Percentiles rank a stretch among this genome's conserved stretches.
These are phyloP conservation scores for Flaveria floridana DNA, from an alignment of 140 eudicot genomes.

Conservation along the genomic window DNA sequence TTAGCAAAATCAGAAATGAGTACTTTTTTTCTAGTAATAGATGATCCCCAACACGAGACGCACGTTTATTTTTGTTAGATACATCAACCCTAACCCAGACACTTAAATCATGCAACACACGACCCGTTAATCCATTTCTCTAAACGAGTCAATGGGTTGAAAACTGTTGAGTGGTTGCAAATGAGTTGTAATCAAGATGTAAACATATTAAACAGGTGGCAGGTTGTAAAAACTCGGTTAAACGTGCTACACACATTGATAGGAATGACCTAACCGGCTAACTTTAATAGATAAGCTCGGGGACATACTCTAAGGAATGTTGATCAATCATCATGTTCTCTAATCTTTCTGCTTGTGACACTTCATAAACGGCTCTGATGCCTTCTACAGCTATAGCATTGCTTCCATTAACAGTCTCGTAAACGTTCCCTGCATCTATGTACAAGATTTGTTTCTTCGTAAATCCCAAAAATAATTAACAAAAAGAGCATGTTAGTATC, in stretches of 20 bases:
- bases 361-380: slow-evolving; percentile 54
- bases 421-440: slow-evolving; percentile 34
- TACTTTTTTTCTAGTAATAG: slow-evolving; percentile 1
- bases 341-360: slow-evolving; percentile 53
- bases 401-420: slow-evolving; percentile 25
- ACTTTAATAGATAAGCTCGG: slow-evolving; percentile 3
- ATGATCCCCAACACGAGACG: background rate
- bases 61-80: background rate
- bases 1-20: background rate
- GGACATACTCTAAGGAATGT: slow-evolving; percentile 46
- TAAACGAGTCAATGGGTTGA: background rate
- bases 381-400: slow-evolving; percentile 44
- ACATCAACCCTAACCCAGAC: background rate
- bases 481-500: background rate
- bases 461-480: background rate
- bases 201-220: background rate
- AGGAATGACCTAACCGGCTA: background rate
- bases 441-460: background rate
- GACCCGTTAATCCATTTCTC: background rate
- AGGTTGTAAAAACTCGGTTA: background rate
- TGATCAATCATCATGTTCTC: slow-evolving; percentile 46
- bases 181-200: slow-evolving; percentile 5
- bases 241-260: background rate
- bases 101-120: background rate
- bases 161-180: background rate